Evolutionary conservation across 176 grass and related monocot species (phyloP).

Genomic region (Ampelocalamus luodianensis): DNA sequence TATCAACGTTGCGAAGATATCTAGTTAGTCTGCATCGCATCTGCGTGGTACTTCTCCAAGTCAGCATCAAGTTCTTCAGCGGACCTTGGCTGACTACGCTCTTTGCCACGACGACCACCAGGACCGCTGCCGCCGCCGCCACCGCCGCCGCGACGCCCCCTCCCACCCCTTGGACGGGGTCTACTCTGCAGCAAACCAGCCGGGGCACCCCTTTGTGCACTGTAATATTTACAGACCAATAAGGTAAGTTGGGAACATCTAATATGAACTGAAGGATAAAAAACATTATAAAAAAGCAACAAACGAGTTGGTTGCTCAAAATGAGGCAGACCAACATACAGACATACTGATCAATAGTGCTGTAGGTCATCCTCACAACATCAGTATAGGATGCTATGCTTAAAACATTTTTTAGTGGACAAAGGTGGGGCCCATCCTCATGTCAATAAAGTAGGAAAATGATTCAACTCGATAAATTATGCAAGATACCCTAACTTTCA

Average conservation of each 20-base stretch:
- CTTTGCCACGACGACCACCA: conserved; percentile 70
- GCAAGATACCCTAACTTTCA: not conserved
- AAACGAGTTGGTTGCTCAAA: not conserved
- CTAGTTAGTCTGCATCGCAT: conserved; percentile 93
- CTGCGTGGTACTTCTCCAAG: conserved; percentile 92
- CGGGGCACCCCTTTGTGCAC: conserved; percentile 50
- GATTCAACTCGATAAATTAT: not conserved
- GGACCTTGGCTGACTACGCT: conserved; percentile 54
- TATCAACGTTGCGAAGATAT: conserved; percentile 31
- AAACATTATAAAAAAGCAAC: not conserved
- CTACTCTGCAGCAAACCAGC: conserved; percentile 46
- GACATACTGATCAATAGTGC: not conserved
- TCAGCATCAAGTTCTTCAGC: conserved; percentile 95
- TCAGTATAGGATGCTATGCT: not conserved
- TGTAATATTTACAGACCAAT: conserved; percentile 54
- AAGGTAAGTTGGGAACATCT: conserved; percentile 2
- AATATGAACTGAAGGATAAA: conserved; percentile 7
- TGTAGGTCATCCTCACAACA: not conserved
- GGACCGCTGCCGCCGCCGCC: conserved; percentile 47
- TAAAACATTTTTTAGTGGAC: not conserved
- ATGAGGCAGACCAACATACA: not conserved
- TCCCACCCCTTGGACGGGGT: conserved; percentile 54
- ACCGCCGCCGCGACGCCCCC: conserved; percentile 29
- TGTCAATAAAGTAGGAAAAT: not conserved
- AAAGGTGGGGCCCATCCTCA: not conserved